Base-by-base conservation (phyloP, 2,329 filamentous ascomycete genomes). In the Trichoderma hamatum region DNA sequence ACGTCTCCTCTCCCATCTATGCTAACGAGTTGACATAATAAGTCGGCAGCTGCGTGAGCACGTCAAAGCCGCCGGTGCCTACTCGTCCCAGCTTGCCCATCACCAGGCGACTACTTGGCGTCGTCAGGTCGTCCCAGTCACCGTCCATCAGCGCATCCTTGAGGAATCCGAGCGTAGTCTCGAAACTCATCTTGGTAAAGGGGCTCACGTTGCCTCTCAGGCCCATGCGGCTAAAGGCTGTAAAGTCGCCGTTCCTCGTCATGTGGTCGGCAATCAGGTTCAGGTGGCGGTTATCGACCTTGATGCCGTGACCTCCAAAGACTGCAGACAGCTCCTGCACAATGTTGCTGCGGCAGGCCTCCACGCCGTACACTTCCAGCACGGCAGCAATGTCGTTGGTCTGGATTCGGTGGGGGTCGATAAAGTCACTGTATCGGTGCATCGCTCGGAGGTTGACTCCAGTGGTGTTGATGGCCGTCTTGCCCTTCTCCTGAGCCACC, bases 151-250 rank as follows among this genome's bases (percentile, higher is more conserved):
- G 91, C 1, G 96, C 94, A 77, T 98, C 96, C 79, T 92, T 94
- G 76, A 99, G 85, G 84, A 97, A 97, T 0, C 92, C 90, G 49
- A 98, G 87, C 2, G 96, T 99, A 4, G 96, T 99, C 86, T 99
- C 96, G 82, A 98, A 99, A 79, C 93, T 97, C 95, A 98, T 98
- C 86, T 98, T 98, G 81, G 96, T 95, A 74, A 99, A 95, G 0
- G 96, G 94, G 73, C 90, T 94, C 32, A 95, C 90, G 76, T 93
- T 94, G 72, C 92, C 90, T 77, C 89, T 90, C 70, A 99, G 84
- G 1, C 95, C 96, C 77, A 92, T 96, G 60, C 96, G 91, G 81
- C 93, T 97, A 83, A 99, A 99, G 0, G 96, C 90, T 59, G 90
- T 92, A 82, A 96, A 99, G 1, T 89, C 90, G 73, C 96, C 96